Percentiles rank a stretch among this genome's conserved stretches.
Evolutionary conservation across 768 basidiomycete species (phyloP).

Genomic region (Pleurotus tuber-regium): DNA sequence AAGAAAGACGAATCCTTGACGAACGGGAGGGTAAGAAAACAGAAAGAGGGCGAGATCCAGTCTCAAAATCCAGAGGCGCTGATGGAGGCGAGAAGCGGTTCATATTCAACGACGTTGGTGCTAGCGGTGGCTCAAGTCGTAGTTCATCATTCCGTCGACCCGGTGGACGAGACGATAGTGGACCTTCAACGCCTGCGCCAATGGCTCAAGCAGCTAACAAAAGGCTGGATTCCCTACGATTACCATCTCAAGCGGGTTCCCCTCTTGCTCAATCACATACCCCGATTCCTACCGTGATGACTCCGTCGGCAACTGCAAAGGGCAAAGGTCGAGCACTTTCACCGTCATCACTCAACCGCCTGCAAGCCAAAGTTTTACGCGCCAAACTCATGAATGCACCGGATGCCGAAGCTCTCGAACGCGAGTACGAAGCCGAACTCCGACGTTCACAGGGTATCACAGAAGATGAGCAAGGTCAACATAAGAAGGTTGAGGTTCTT

Average conservation of each 20-base stretch:
- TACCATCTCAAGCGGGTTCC: conserved; percentile 58
- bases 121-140: conserved; percentile 70
- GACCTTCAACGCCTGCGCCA: conserved; percentile 50
- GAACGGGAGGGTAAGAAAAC: conserved; percentile 65
- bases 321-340: conserved; percentile 47
- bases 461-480: conserved; percentile 36
- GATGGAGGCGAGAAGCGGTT: conserved; percentile 52
- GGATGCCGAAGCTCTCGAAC: conserved; percentile 74
- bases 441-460: conserved; percentile 44
- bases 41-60: conserved; percentile 32
- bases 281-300: conserved; percentile 89
- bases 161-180: conserved; percentile 53
- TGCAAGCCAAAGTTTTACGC: conserved; percentile 90
- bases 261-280: conserved; percentile 66
- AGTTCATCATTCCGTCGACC: conserved; percentile 88
- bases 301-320: conserved; percentile 46
- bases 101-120: conserved; percentile 66
- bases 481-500: conserved; percentile 75
- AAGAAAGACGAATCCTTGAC: conserved; percentile 84
- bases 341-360: conserved; percentile 80
- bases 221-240: conserved; percentile 59
- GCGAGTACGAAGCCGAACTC: conserved; percentile 77
- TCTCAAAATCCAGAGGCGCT: conserved; percentile 29
- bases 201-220: conserved; percentile 35
- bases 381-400: conserved; percentile 86